Conservation (phyloP, 352 stramenopile species). For the Phytophthora colocasiae region DNA sequence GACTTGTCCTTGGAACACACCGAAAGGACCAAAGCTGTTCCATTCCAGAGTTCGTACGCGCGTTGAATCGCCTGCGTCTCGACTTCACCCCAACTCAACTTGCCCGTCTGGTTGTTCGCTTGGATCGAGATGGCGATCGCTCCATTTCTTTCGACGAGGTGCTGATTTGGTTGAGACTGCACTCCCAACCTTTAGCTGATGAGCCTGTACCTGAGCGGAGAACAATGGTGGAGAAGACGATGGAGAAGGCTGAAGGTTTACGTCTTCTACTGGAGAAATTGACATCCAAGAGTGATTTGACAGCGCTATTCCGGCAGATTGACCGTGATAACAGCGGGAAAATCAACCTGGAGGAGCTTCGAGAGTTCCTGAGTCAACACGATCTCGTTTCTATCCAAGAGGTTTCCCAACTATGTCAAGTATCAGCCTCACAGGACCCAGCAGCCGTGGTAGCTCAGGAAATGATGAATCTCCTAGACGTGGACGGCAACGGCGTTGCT, state of each 20-base stretch:
- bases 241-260: constrained; percentile 22
- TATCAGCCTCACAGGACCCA: constrained; percentile 14
- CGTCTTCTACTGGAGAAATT: constrained; percentile 33
- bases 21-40: constrained; percentile 36
- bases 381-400: constrained; percentile 19
- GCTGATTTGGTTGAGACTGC: constrained; percentile 67
- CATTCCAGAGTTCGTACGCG: constrained; percentile 46
- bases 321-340: constrained; percentile 62
- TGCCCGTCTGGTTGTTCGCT: constrained; percentile 53
- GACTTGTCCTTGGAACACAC: constrained; percentile 64
- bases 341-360: constrained; percentile 59
- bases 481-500: constrained; percentile 62
- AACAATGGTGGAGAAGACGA: constrained; percentile 19
- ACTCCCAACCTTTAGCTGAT: constrained; percentile 5
- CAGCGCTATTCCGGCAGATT: constrained; percentile 52
- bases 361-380: constrained; percentile 45
- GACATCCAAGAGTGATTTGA: constrained; percentile 22
- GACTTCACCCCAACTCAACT: constrained; percentile 54
- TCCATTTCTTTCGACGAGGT: constrained; percentile 78
- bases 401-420: constrained; percentile 22
- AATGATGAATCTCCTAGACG: constrained; percentile 54
- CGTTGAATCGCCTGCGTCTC: constrained; percentile 49
- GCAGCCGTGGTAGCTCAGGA: constrained; percentile 30
- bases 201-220: background rate
- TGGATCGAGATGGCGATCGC: constrained; percentile 63